phyloP scores from a whole-genome alignment of 2,329 filamentous ascomycete species.

The Fusarium transvaalense region DNA sequence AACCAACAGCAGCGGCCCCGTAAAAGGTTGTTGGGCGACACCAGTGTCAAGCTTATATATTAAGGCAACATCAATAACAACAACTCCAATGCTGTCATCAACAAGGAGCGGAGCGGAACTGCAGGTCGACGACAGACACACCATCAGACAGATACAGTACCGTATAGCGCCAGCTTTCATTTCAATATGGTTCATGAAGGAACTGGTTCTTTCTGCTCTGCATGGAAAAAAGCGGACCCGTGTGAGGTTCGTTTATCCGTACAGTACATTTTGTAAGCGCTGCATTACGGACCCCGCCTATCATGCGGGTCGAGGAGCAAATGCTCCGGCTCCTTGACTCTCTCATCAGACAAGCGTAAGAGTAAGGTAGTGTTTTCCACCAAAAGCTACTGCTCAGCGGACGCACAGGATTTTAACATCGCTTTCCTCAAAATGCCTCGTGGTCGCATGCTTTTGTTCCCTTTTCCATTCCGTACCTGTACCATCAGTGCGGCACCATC shows the following conservation, averaged over 20 bases:
- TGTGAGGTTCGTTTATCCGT: slow-evolving; percentile 19
- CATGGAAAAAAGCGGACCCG: slow-evolving; percentile 33
- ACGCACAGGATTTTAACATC: slow-evolving; percentile 49
- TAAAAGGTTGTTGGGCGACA: slow-evolving; percentile 9
- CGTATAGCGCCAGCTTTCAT: not conserved
- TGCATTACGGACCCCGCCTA: slow-evolving; percentile 49
- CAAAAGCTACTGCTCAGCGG: slow-evolving; percentile 42
- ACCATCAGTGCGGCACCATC: slow-evolving; percentile 32
- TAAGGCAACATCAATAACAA: not conserved
- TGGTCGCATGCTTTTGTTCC: slow-evolving; percentile 42
- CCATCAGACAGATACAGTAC: not conserved
- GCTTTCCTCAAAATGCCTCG: slow-evolving; percentile 51
- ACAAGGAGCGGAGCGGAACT: not conserved
- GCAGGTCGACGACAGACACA: too few relatives aligned
- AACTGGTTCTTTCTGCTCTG: slow-evolving; percentile 15
- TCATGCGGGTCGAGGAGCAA: slow-evolving; percentile 51
- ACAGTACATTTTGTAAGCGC: slow-evolving; percentile 48
- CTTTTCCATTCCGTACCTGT: slow-evolving; percentile 21
- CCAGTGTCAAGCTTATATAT: not conserved
- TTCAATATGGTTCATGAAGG: slow-evolving; percentile 10
- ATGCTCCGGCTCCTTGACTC: slow-evolving; percentile 51
- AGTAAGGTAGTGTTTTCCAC: slow-evolving; percentile 42
- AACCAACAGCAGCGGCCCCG: slow-evolving; percentile 13
- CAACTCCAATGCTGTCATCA: not conserved
- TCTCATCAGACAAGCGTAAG: slow-evolving; percentile 44